Evolutionary conservation across 1,284 basidiomycete genomes (phyloP), one percentile per base, ranked within the genome.

Genomic region (Papiliotrema flavescens): DNA sequence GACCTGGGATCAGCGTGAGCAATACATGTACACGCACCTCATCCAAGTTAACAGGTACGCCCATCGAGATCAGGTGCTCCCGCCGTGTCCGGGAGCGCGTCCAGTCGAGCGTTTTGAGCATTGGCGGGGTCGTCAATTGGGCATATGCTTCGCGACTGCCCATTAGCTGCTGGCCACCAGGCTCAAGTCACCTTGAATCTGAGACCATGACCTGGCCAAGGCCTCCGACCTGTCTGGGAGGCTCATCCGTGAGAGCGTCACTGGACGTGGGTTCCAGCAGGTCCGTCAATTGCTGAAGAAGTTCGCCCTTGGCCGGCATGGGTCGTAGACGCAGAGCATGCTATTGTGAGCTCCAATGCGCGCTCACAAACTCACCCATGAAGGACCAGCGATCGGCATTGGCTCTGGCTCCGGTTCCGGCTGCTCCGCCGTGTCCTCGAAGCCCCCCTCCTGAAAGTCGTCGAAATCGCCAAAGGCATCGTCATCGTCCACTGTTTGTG

Each of bases 11-110:
- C n/a, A 37, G 49, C 48, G 23, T 44, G 6, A 3, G 35, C 44
- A 32, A 32, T 11, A 32, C 28, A 40, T 6, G 15, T 19, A 5
- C 28, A 23, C 14, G 77, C 19, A 93, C 85, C 78, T 96, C 92
- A 71, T 96, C 92, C 5, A 95, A 80, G 70, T 95, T 95, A 48
- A 96, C 88, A 3, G 92, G 92, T 47, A 96, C 86, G 35, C 93
- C 92, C 37, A 96, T 83, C 14, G 89, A 79, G 59, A 94, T 91
- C 41, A 96, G 80, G 65, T 95, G 90, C 67, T 92, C 89, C 47
- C 90, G 80, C 53, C 92, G 83, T 65, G 90, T 90, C 44, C 88
- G 83, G 48, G 90, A 93, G 41, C 90, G 84, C 53, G 85, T 90
- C 92, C 92, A 96, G 67, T 90, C 93, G 46, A 91, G 85, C 15